Conservation (phyloP, 345 rosid species). For the Sapria himalayana region DNA sequence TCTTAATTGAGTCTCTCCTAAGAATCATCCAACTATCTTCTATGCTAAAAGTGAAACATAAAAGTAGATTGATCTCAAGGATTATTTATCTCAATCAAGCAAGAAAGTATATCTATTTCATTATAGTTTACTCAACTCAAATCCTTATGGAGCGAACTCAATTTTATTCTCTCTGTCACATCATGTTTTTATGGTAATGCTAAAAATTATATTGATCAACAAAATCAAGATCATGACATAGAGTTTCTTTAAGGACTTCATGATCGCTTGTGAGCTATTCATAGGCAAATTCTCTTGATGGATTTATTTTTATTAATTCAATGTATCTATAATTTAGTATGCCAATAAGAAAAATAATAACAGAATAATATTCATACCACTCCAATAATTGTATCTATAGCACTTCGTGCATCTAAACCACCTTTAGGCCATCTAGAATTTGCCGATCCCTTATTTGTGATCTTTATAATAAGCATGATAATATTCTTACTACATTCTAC, state of each 20-base stretch:
- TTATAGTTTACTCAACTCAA: conserved; percentile 1
- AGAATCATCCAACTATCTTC: not conserved
- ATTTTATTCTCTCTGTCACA: not conserved
- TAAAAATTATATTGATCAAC: not conserved
- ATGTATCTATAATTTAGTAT: not conserved
- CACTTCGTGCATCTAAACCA: not conserved
- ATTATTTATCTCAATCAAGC: not conserved
- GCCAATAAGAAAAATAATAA: not conserved
- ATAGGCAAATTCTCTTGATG: conserved; percentile 1
- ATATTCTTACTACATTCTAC: not conserved
- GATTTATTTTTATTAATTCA: not conserved
- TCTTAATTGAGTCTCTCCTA: not conserved
- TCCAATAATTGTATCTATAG: not conserved
- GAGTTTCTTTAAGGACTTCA: not conserved
- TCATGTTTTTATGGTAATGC: not conserved
- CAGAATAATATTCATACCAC: not conserved
- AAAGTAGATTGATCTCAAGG: not conserved
- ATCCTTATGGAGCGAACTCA: conserved; percentile 1
- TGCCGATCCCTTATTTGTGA: not conserved
- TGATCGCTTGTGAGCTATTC: not conserved
- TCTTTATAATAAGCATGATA: not conserved
- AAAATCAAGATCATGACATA: not conserved
- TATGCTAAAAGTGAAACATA: not conserved
- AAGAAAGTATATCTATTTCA: not conserved
- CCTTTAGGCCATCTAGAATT: not conserved